Evolutionary conservation across 2,329 filamentous ascomycete species (phyloP), one percentile per base, ranked within the genome.

Genomic region (Scedosporium minutisporum): DNA sequence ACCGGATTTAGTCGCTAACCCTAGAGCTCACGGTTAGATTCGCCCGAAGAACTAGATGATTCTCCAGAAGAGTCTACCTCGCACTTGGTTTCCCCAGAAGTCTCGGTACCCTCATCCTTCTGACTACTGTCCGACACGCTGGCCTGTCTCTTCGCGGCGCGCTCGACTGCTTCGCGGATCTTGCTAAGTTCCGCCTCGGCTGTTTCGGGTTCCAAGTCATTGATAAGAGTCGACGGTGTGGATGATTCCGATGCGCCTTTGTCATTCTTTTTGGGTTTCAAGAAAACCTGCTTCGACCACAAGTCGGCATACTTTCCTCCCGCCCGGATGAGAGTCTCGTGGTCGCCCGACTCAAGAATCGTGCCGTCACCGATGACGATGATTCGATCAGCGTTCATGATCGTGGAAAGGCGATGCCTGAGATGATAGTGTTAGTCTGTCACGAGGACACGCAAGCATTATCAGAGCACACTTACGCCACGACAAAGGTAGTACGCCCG

Each of bases 361-460:
- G 80, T 76, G 10, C 87, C 87, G 61, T 84, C 78, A 53, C 82
- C 78, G 55, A 90, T 78, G 9, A 89, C 87, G 61, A 89, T 80
- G 64, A 89, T 88, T 25, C 80, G 78, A 67, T 89, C 85, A 2
- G 87, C 86, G 65, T 87, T 86, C 76, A 87, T 85, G 62, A 90
- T 85, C 0, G 88, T 91, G 0, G 87, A 89, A 25, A 90, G 75
- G 9, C 87, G 82, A 70, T 90, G 87, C 0, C 83, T 86, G 62
- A 10, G 33, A 63, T 23, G 23, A 25, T 14, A 3, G 5, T 16
- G 61, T 68, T 53, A 69, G 65, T n/a, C 14, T 6, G n/a, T 4
- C 4, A 12, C 12, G 4, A 3, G 63, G 23, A 60, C 12, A 6
- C 12, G 21, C 16, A 38, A 55, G 14, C 9, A 16, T 23, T 5